A percentile compares a stretch with the other conserved stretches of the same genome.
These are phyloP conservation scores for Berberis thunbergii DNA, from an alignment of 164 flowering plant species.

Conservation along the genomic window DNA sequence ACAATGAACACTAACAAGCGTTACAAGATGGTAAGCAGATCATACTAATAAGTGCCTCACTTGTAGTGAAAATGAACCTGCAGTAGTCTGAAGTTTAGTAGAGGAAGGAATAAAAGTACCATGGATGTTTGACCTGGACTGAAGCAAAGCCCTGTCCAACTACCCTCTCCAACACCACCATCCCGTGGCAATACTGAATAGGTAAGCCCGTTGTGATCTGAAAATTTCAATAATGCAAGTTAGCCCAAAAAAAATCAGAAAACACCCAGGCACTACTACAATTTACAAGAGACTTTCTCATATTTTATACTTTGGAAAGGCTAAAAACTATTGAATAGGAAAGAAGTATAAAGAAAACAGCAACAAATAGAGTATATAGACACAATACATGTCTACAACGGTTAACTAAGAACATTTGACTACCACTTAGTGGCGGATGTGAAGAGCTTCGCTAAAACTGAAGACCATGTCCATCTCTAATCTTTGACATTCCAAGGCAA, in stretches of 20 bases:
- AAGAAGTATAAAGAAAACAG: neutral
- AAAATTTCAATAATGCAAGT: slow-evolving; percentile 10
- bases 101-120: slow-evolving; percentile 31
- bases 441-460: too few relatives aligned
- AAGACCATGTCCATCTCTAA: too few relatives aligned
- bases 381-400: neutral
- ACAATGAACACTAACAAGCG: too few relatives aligned
- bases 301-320: neutral
- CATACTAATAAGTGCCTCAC: neutral
- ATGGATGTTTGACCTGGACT: slow-evolving; percentile 64
- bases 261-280: neutral
- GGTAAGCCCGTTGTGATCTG: slow-evolving; percentile 64
- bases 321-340: neutral
- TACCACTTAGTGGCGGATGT: too few relatives aligned
- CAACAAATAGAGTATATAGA: neutral
- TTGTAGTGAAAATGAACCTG: neutral
- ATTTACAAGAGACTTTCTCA: neutral
- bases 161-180: slow-evolving; percentile 74
- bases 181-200: slow-evolving; percentile 64
- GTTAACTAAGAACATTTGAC: too few relatives aligned
- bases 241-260: neutral
- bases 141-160: slow-evolving; percentile 86
- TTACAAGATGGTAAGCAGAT: neutral
- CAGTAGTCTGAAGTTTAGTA: neutral
- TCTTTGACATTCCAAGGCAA: too few relatives aligned